A percentile compares a stretch with the other conserved stretches of the same genome.
Conservation (phyloP, 108 stramenopile species). For the Aureococcus anophagefferens region DNA sequence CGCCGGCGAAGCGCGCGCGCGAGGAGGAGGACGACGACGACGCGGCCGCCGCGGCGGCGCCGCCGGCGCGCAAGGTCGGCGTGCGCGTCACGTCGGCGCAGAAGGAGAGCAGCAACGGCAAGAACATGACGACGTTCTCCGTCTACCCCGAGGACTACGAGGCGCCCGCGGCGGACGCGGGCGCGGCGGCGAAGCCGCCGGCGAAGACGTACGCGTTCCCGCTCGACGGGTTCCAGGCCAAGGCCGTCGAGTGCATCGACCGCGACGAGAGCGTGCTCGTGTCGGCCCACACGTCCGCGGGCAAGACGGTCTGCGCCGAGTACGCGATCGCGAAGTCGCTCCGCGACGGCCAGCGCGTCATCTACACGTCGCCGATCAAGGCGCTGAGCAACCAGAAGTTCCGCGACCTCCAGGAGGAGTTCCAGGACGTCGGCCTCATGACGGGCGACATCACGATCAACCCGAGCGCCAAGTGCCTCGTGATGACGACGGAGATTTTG, state of each 20-base stretch:
- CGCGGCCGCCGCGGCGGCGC: neutral
- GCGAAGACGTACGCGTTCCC: slow-evolving; percentile 89
- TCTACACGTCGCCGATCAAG: slow-evolving; percentile 99
- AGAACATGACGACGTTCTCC: neutral
- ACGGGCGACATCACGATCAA: slow-evolving; percentile 98
- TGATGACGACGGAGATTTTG: slow-evolving; percentile 99
- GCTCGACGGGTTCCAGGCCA: slow-evolving; percentile 90
- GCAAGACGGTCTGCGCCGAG: slow-evolving; percentile 72
- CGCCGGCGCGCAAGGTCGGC: neutral
- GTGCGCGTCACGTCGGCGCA: neutral
- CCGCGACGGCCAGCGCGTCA: slow-evolving; percentile 80
- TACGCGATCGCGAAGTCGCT: slow-evolving; percentile 95
- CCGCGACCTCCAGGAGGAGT: slow-evolving; percentile 86
- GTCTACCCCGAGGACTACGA: neutral
- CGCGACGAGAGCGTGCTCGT: slow-evolving; percentile 86
- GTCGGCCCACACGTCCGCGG: slow-evolving; percentile 85
- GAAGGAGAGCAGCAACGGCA: neutral
- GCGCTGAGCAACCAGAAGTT: slow-evolving; percentile 97
- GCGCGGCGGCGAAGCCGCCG: slow-evolving; percentile 41
- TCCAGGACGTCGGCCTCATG: slow-evolving; percentile 89
- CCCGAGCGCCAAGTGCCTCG: slow-evolving; percentile 82
- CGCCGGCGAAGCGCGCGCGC: neutral
- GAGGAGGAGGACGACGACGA: neutral
- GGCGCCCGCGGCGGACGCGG: slow-evolving; percentile 7
- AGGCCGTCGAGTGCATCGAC: slow-evolving; percentile 83